Conservation (phyloP, 2,329 filamentous ascomycete species). For the Pyrenophora graminea region DNA sequence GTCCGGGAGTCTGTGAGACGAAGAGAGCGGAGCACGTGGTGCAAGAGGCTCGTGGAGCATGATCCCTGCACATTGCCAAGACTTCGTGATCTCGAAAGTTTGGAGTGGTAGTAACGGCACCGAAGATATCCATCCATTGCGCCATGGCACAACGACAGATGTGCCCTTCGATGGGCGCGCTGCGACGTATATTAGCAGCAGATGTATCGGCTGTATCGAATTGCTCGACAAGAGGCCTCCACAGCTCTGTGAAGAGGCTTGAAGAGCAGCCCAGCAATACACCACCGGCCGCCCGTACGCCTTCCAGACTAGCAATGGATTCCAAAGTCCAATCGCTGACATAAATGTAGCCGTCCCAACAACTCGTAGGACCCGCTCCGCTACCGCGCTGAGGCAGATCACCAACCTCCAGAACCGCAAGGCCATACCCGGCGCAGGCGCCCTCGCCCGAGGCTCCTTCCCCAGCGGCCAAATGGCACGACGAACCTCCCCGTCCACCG, state of each 20-base stretch:
- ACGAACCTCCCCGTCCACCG: slow-evolving; percentile 3
- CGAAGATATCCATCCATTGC: slow-evolving; percentile 21
- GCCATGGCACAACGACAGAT: slow-evolving; percentile 43
- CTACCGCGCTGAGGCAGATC: slow-evolving; percentile 32
- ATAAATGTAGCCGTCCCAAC: slow-evolving; percentile 10
- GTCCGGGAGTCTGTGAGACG: background rate
- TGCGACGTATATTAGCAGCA: slow-evolving; percentile 28
- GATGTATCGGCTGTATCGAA: slow-evolving; percentile 26
- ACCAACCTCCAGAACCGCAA: slow-evolving; percentile 28
- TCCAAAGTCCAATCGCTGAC: slow-evolving; percentile 14
- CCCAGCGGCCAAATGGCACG: slow-evolving; percentile 24
- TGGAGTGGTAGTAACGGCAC: slow-evolving; percentile 18
- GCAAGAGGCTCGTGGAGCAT: slow-evolving; percentile 1
- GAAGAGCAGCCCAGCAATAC: slow-evolving; percentile 29
- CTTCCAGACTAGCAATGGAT: background rate
- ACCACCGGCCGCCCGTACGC: slow-evolving; percentile 17
- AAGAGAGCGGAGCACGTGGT: slow-evolving; percentile 18
- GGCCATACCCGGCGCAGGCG: slow-evolving; percentile 16
- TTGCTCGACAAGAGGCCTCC: slow-evolving; percentile 31
- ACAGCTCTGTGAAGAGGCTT: slow-evolving; percentile 29
- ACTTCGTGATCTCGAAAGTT: slow-evolving; percentile 35
- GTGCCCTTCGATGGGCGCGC: slow-evolving; percentile 40
- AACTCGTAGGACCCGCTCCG: slow-evolving; percentile 33
- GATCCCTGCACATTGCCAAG: slow-evolving; percentile 36
- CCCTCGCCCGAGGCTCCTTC: slow-evolving; percentile 26